phyloP scores from a whole-genome alignment of 176 grass and related monocot species.

The Oryza officinalis region DNA sequence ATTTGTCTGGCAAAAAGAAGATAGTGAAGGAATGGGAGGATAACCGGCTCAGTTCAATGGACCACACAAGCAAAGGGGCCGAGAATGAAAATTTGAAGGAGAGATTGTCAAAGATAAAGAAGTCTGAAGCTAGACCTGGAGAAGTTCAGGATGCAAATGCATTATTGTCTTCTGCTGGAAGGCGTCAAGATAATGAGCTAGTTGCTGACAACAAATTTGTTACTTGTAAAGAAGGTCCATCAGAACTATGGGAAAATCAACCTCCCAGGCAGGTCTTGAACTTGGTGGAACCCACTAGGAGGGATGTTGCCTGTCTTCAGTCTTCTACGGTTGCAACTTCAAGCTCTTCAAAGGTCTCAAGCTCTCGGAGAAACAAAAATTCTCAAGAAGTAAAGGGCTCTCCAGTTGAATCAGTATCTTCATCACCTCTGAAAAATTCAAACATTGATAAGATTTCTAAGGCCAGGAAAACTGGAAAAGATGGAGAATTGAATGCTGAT shows the following conservation, averaged over 20 bases:
- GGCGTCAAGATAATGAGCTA: constrained; percentile 23
- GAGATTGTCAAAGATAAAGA: constrained; percentile 28
- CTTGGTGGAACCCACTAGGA: constrained; percentile 28
- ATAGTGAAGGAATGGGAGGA: constrained; percentile 36
- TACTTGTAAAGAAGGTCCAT: constrained; percentile 45
- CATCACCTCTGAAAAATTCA: constrained; percentile 53
- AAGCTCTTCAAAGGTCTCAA: constrained; percentile 69
- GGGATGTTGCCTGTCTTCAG: constrained; percentile 40
- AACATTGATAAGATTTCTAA: constrained; percentile 44
- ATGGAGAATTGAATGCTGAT: constrained; percentile 49
- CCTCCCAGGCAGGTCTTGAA: constrained; percentile 36
- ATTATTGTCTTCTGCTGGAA: constrained; percentile 27
- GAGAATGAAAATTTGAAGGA: constrained; percentile 33
- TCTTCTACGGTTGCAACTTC: constrained; percentile 54
- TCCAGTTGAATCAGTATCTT: constrained; percentile 72
- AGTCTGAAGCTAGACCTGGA: constrained; percentile 13
- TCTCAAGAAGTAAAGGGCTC: constrained; percentile 57
- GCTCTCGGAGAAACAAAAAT: constrained; percentile 53
- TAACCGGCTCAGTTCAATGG: constrained; percentile 19
- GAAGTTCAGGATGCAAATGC: neutral
- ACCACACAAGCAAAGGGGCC: neutral
- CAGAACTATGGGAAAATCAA: constrained; percentile 31
- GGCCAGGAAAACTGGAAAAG: constrained; percentile 38
- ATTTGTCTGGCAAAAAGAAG: constrained; percentile 39
- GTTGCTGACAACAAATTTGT: constrained; percentile 31